Evolutionary conservation across 768 basidiomycete species (phyloP).

Genomic region (Dentipellis fragilis): DNA sequence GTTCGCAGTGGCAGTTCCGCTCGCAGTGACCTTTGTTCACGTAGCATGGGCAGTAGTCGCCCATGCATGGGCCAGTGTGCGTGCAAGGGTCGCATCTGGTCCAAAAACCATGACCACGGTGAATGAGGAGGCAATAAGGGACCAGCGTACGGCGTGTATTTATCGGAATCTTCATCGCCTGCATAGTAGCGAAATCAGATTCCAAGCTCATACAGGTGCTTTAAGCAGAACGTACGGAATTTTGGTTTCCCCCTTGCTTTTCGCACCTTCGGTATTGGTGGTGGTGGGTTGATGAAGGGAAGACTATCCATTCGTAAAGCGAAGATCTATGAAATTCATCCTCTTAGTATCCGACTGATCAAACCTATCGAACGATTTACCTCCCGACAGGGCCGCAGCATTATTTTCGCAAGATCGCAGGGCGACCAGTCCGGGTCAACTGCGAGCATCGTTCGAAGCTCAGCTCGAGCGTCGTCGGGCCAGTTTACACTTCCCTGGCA

Average conservation of each 20-base stretch:
- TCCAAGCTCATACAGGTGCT: not conserved
- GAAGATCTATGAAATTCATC: not conserved
- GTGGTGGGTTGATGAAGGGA: not conserved
- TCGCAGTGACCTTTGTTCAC: constrained; percentile 39
- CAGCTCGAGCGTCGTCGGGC: not conserved
- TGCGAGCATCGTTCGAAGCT: not conserved
- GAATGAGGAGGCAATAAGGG: not conserved
- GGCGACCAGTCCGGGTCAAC: not conserved
- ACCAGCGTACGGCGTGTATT: not conserved
- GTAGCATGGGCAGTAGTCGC: constrained; percentile 34
- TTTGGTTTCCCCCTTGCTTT: not conserved
- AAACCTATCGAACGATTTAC: not conserved
- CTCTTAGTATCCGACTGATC: not conserved
- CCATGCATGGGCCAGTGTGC: constrained; percentile 26
- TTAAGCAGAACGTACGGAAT: not conserved
- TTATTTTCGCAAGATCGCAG: not conserved
- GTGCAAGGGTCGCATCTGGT: not conserved
- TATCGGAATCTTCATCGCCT: not conserved
- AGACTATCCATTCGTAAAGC: not conserved
- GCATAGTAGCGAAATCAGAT: not conserved
- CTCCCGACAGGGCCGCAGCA: not conserved
- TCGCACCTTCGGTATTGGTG: not conserved
- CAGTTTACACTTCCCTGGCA: not conserved
- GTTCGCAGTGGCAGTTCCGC: constrained; percentile 37
- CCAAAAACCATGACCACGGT: not conserved